Base-by-base conservation (phyloP, 164 flowering plant species). In the Akebia trifoliata region DNA sequence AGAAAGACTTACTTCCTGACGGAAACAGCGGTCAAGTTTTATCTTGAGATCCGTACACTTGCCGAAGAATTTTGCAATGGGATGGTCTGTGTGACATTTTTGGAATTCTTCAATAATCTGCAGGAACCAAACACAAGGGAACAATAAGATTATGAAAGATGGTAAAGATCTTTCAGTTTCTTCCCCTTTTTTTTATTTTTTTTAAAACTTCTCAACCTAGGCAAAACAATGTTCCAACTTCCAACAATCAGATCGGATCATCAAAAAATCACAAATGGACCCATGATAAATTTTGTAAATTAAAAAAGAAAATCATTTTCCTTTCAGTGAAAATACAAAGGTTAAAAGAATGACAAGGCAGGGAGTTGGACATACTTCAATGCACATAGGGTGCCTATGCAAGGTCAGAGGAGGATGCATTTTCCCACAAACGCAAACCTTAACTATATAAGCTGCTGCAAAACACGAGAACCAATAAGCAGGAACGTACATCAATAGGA, bases 81-180 rank as follows among this genome's bases (percentile, higher is more conserved):
- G 97, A 74, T 88, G 96, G 54, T 94, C 97, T 30, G 50, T 12
- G 69, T 88, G 99, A 75, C 96, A 90, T 72, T 84, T 84, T 61
- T 86, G 93, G 64, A 94, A 94, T 64, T 69, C 52, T 66, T 88
- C 91, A 59, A 94, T 94, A n/a, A 90, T 81, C 97, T 94, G 74
- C 59, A 67, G 2, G 6, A 37, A 21, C 40, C 48, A 59, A 4
- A 63, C 28, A 11, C 21, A 57, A 31, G n/a, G n/a, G n/a, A n/a
- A n/a, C n/a, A n/a, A n/a, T n/a, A n/a, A 39, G 40, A 22, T 6
- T 5, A 2, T 17, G 7, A 15, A 6, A 22, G 30, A 31, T 5
- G 22, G 6, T 15, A 9, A 32, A 57, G 11, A 18, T 44, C 38
- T 29, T 22, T 32, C 11, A 6, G 22, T 15, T 24, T 6, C 8